Evolutionary conservation across 2,329 filamentous ascomycete species (phyloP).

Genomic region (Daldinia eschscholtzii): DNA sequence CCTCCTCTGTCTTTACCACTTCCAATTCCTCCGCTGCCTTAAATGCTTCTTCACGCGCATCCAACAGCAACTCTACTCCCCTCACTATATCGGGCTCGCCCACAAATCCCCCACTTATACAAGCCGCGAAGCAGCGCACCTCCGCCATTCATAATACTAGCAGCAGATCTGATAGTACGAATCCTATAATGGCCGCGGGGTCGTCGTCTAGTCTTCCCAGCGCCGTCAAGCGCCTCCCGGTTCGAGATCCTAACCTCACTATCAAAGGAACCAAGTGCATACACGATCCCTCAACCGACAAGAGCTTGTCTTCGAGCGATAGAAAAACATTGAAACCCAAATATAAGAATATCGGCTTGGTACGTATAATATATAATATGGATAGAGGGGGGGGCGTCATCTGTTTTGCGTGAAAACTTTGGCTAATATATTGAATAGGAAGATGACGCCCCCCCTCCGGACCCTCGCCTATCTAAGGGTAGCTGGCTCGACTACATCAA

Average conservation of each 20-base stretch:
- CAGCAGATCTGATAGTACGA: constrained; percentile 55
- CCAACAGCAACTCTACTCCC: constrained; percentile 64
- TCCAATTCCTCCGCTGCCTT: constrained; percentile 58
- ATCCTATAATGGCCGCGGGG: constrained; percentile 49
- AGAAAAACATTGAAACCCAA: constrained; percentile 70
- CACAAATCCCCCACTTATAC: constrained; percentile 59
- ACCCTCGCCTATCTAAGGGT: constrained; percentile 83
- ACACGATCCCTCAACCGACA: constrained; percentile 67
- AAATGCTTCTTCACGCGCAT: constrained; percentile 56
- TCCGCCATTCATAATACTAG: constrained; percentile 64
- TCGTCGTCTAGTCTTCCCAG: constrained; percentile 47
- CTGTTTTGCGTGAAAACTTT: constrained; percentile 62
- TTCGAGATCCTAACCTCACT: constrained; percentile 68
- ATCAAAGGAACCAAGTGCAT: constrained; percentile 70
- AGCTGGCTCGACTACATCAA: constrained; percentile 76
- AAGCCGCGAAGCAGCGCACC: constrained; percentile 66
- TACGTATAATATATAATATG: constrained; percentile 66
- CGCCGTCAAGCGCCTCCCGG: constrained; percentile 61
- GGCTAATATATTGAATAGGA: constrained; percentile 76
- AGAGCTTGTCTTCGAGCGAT: constrained; percentile 62
- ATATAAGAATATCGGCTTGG: constrained; percentile 74
- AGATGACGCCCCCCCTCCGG: constrained; percentile 82
- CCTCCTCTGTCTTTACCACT: constrained; percentile 77
- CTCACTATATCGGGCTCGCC: constrained; percentile 67
- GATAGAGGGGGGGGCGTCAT: constrained; percentile 71